A percentile compares a stretch with the other conserved stretches of the same genome.
These are phyloP conservation scores for Esteya vermicola DNA, from an alignment of 2,329 filamentous ascomycete species.

Conservation along the genomic window DNA sequence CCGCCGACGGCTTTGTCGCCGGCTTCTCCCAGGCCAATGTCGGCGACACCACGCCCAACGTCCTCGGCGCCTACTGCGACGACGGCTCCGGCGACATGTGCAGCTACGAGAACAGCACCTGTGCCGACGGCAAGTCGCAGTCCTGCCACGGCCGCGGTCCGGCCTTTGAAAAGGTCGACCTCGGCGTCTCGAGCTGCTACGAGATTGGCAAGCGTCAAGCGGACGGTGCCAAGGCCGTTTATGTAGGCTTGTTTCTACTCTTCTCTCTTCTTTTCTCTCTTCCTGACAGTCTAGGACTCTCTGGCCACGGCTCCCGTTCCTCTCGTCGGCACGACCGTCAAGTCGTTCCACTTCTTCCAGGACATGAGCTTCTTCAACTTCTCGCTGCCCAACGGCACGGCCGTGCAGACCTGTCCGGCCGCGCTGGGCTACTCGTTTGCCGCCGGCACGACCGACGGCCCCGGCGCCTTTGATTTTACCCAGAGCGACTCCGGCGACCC, in stretches of 20 bases:
- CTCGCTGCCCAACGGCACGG: conserved; percentile 52
- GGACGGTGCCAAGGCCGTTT: conserved; percentile 35
- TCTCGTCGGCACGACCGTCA: conserved; percentile 52
- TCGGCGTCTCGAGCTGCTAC: conserved; percentile 59
- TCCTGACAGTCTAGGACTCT: conserved; percentile 32
- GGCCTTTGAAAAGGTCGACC: conserved; percentile 50
- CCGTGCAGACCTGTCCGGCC: conserved; percentile 65
- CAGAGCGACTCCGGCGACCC: conserved; percentile 63
- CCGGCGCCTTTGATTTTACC: conserved; percentile 83
- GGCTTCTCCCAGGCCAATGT: conserved; percentile 89
- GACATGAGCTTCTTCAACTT: conserved; percentile 70
- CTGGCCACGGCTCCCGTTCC: conserved; percentile 31
- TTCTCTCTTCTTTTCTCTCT: neutral
- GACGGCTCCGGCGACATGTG: conserved; percentile 62
- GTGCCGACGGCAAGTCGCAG: conserved; percentile 53
- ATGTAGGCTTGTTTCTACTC: conserved; percentile 15
- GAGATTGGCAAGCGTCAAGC: conserved; percentile 66
- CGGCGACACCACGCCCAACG: conserved; percentile 81
- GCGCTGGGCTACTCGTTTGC: conserved; percentile 88
- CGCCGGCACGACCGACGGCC: conserved; percentile 82
- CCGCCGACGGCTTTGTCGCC: conserved; percentile 61
- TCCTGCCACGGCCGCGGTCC: conserved; percentile 64
- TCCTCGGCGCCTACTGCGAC: conserved; percentile 79
- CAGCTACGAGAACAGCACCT: conserved; percentile 72
- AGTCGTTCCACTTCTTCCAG: conserved; percentile 73